These are phyloP conservation scores for Penstemon barbatus DNA, from an alignment of 257 asterid species.

Conservation along the genomic window DNA sequence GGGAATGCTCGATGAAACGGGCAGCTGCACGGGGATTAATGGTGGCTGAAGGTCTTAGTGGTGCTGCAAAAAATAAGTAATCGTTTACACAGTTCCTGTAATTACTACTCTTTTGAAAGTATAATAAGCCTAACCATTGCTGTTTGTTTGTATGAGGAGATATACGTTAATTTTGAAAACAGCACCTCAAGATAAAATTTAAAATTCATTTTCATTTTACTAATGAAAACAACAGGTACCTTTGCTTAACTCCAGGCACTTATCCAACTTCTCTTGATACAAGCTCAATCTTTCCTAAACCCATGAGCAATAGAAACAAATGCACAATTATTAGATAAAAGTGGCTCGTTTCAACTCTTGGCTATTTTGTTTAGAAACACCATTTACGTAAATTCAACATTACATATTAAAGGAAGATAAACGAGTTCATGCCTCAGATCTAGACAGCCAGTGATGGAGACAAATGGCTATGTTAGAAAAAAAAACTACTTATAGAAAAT, in stretches of 20 bases:
- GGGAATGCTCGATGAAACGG: conserved; percentile 89
- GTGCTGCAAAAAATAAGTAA: conserved; percentile 55
- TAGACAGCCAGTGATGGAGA: not conserved
- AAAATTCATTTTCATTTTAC: no score
- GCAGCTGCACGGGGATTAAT: conserved; percentile 79
- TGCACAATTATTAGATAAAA: conserved; percentile 18
- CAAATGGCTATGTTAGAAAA: not conserved
- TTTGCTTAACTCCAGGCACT: conserved; percentile 60
- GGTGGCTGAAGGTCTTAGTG: conserved; percentile 76
- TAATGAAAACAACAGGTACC: conserved; percentile 41
- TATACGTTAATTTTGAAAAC: no score
- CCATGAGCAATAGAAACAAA: conserved; percentile 15
- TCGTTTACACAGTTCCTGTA: conserved; percentile 11
- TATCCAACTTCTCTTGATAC: conserved; percentile 80
- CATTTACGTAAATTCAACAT: not conserved
- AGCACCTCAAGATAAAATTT: no score
- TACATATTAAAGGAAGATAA: conserved; percentile 4
- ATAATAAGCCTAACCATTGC: no score
- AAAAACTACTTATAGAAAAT: not conserved
- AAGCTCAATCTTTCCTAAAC: conserved; percentile 77
- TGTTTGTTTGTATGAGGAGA: no score
- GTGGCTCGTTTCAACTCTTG: not conserved
- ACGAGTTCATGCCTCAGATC: not conserved
- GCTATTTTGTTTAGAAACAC: conserved; percentile 12
- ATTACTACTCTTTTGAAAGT: conserved; percentile 12